Evolutionary conservation across 2,329 filamentous ascomycete species (phyloP), one percentile per base, ranked within the genome.

Genomic region (Trichoderma arundinaceum): DNA sequence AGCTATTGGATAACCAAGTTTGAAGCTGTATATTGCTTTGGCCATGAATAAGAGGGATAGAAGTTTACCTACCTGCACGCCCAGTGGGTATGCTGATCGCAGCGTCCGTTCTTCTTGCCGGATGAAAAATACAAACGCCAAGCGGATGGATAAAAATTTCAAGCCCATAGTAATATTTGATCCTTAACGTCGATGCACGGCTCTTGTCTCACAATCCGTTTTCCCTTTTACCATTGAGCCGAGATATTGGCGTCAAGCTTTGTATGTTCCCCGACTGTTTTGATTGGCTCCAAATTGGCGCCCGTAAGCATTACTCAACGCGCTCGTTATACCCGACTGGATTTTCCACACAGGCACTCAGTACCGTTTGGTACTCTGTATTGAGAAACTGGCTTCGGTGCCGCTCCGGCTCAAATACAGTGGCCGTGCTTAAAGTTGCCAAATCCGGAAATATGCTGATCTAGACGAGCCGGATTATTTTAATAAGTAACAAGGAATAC

Each of bases 381-480:
- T 28, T 28, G 22, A 28, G 22, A 28, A 28, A 22, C 6, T 28
- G 28, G 46, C 19, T 7, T 15, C 46, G 12, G 13, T 15, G 13
- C 38, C 35, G 13, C 53, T 41, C 38, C 53, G 39, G 53, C 38
- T 57, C 39, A 12, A 28, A 28, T 44, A 32, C 38, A 57, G 9
- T 5, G 22, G 22, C 28, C 4, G 48, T 57, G 53, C 38, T 57
- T 57, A 57, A 39, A 44, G 22, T 44, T 57, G 39, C 53, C 38
- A 15, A 3, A 57, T 57, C 53, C 9, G 53, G 53, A 43, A 57
- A 9, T 57, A 38, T 13, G 22, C 35, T 33, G 15, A 43, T 44
- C 12, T 7, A 15, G 38, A 28, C 35, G 41, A 4, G 13, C 7
- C 10, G 38, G 38, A 15, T 10, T 52, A 28, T 33, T 52, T 52